Conservation (phyloP, 257 asterid genomes). For the Forsythia viridissima region DNA sequence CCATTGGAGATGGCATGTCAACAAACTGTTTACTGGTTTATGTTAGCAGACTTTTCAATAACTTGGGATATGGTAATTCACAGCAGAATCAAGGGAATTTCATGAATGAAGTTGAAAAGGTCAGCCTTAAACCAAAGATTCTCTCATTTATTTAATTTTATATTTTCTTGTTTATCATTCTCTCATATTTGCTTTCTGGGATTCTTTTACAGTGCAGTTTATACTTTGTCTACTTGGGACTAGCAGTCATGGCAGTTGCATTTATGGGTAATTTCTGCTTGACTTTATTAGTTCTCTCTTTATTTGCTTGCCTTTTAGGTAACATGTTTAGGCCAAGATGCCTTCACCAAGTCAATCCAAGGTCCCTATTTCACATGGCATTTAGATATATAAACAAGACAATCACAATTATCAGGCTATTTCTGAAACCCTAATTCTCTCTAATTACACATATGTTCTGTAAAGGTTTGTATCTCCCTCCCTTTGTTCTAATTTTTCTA, state of each 20-base stretch:
- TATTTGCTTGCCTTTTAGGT: constrained; percentile 12
- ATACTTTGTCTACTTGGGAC: constrained; percentile 77
- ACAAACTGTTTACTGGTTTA: constrained; percentile 71
- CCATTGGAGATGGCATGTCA: constrained; percentile 89
- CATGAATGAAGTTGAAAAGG: constrained; percentile 77
- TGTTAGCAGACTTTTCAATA: constrained; percentile 70
- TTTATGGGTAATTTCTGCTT: constrained; percentile 64
- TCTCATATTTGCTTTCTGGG: constrained; percentile 16
- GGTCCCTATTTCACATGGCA: constrained; percentile 19
- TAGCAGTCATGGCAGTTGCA: constrained; percentile 73
- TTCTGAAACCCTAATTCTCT: background rate
- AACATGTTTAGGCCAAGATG: constrained; percentile 14
- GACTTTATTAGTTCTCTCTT: background rate
- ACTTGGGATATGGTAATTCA: constrained; percentile 64
- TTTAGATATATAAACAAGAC: background rate
- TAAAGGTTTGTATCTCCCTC: too few relatives aligned
- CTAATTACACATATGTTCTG: too few relatives aligned
- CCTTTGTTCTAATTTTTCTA: background rate
- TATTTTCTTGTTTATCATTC: background rate
- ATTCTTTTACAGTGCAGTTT: constrained; percentile 65
- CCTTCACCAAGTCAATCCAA: background rate
- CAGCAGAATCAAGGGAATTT: constrained; percentile 48
- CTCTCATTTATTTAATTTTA: background rate
- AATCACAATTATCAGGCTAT: background rate
- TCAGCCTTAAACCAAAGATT: constrained; percentile 7